A percentile compares a stretch with the other conserved stretches of the same genome.
Conservation (phyloP, 495 filamentous ascomycete genomes). For the Astrocystis sublimbata region DNA sequence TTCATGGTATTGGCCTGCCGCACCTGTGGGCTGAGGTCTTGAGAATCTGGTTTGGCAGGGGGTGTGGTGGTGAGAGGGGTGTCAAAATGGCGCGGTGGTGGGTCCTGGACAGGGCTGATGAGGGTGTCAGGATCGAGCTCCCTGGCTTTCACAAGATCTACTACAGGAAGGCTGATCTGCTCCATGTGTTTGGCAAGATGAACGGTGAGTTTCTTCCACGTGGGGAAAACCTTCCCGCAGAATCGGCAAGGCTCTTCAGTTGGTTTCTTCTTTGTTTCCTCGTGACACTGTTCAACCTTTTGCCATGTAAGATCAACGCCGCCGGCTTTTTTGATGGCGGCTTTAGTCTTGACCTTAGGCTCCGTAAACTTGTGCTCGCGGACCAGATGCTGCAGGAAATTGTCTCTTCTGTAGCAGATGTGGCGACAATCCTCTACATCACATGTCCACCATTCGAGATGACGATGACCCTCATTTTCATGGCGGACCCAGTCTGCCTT, state of each 20-base stretch:
- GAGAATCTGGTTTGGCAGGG: conserved; percentile 37
- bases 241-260: conserved; percentile 87
- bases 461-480: conserved; percentile 90
- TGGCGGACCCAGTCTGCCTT: conserved; percentile 98
- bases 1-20: conserved; percentile 19
- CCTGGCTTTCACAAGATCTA: conserved; percentile 67
- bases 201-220: conserved; percentile 92
- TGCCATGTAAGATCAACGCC: conserved; percentile 66
- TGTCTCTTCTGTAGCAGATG: conserved; percentile 87
- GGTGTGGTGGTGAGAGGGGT: conserved; percentile 31
- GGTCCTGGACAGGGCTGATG: conserved; percentile 64
- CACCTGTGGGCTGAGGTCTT: conserved; percentile 19
- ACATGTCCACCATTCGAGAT: conserved; percentile 92
- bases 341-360: conserved; percentile 65
- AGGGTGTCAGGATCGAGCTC: conserved; percentile 60
- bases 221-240: conserved; percentile 77
- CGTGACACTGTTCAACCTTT: conserved; percentile 77
- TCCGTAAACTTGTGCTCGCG: conserved; percentile 90
- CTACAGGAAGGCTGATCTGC: conserved; percentile 81
- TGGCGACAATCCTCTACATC: conserved; percentile 78
- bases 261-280: conserved; percentile 64
- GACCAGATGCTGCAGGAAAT: conserved; percentile 93
- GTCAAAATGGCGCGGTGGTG: conserved; percentile 40
- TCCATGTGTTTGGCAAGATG: conserved; percentile 98
- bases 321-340: conserved; percentile 55